Conservation (phyloP, 768 basidiomycete species). For the Ephemerocybe angulata region DNA sequence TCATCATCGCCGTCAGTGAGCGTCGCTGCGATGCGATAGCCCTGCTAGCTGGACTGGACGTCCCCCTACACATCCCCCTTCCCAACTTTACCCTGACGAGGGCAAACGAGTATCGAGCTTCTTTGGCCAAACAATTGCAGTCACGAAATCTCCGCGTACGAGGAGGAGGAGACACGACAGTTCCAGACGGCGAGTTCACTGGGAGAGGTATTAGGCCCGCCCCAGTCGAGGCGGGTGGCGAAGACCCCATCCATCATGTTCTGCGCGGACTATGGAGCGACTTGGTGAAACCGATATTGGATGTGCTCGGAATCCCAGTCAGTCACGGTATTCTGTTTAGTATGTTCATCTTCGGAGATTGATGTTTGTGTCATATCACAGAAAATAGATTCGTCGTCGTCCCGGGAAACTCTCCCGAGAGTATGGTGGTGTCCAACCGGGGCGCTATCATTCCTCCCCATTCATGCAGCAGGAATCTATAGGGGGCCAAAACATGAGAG, state of each 20-base stretch:
- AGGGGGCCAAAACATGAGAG: constrained; percentile 10
- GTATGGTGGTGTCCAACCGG: no score
- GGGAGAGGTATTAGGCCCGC: background rate
- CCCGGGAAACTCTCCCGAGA: constrained; percentile 22
- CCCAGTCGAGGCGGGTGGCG: background rate
- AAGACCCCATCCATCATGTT: background rate
- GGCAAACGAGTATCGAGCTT: background rate
- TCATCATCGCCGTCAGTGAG: constrained; percentile 16
- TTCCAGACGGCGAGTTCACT: background rate
- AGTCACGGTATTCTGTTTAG: background rate
- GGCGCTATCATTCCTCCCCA: constrained; percentile 30
- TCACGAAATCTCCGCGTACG: background rate
- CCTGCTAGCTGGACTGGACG: constrained; percentile 2
- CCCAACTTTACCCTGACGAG: background rate
- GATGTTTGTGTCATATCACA: no score
- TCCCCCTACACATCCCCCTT: constrained; percentile 10
- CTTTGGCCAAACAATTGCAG: background rate
- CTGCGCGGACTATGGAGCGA: background rate
- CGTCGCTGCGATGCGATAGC: constrained; percentile 19
- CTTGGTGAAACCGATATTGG: background rate
- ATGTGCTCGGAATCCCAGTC: background rate
- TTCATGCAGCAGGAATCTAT: constrained; percentile 37
- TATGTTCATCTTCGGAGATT: background rate
- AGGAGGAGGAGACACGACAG: background rate
- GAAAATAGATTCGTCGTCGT: background rate